phyloP scores from a whole-genome alignment of 179 eudicot species.

The Beta lomatogona region DNA sequence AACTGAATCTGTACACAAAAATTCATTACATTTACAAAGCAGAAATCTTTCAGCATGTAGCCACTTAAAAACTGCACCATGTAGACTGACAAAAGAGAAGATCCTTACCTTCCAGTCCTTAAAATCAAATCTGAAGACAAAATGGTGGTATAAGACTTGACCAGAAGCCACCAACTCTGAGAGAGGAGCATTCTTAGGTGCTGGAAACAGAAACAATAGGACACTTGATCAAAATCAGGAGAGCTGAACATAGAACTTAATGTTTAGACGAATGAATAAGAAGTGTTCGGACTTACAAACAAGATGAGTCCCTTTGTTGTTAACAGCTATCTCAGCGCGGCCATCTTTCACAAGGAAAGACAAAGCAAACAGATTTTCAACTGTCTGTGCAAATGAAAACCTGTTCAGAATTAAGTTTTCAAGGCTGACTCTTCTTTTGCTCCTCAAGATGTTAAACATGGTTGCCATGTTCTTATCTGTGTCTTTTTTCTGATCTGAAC shows the following conservation, averaged over 20 bases:
- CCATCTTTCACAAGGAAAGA: constrained; percentile 69
- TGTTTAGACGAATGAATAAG: background rate
- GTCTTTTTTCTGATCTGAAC: constrained; percentile 36
- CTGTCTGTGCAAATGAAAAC: constrained; percentile 58
- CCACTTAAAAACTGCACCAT: background rate
- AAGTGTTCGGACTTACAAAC: constrained; percentile 43
- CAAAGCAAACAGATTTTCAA: constrained; percentile 65
- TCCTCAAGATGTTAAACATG: constrained; percentile 52
- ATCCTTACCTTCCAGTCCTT: constrained; percentile 40
- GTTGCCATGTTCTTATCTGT: constrained; percentile 53
- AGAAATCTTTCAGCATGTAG: background rate
- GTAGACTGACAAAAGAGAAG: background rate
- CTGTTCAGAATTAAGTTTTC: constrained; percentile 56
- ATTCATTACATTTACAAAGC: background rate
- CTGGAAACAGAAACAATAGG: constrained; percentile 25
- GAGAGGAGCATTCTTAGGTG: constrained; percentile 41
- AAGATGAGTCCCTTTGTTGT: constrained; percentile 43
- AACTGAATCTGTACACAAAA: background rate
- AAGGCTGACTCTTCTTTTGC: constrained; percentile 36
- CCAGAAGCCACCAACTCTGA: constrained; percentile 21
- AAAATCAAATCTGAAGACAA: constrained; percentile 42
- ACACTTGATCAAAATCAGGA: background rate
- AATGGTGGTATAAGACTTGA: constrained; percentile 35
- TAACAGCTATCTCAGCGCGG: constrained; percentile 38
- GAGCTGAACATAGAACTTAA: background rate